These are phyloP conservation scores for Botrytis byssoidea DNA, from an alignment of 2,329 filamentous ascomycete genomes.

Conservation along the genomic window DNA sequence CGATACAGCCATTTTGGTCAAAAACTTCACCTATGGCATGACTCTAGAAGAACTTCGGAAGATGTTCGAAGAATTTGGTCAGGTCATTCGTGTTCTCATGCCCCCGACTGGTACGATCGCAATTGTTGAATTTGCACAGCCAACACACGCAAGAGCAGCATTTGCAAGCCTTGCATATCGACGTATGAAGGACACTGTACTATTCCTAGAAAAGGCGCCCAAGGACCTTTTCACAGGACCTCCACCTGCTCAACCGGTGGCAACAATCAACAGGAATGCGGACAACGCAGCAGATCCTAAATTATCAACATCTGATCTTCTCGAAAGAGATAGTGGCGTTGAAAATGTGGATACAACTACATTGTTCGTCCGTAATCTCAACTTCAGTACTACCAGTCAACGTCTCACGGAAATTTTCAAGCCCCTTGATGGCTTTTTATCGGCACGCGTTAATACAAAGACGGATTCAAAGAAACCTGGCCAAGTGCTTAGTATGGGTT, in stretches of 20 bases:
- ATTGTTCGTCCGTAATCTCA: constrained; percentile 89
- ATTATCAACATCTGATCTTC: constrained; percentile 65
- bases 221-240: constrained; percentile 66
- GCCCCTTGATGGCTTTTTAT: constrained; percentile 82
- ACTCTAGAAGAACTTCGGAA: constrained; percentile 53
- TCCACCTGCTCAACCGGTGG: constrained; percentile 25
- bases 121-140: constrained; percentile 81
- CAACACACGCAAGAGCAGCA: constrained; percentile 76
- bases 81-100: constrained; percentile 80
- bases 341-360: constrained; percentile 69
- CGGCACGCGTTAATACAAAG: constrained; percentile 89
- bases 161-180: constrained; percentile 85
- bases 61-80: constrained; percentile 62
- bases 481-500: constrained; percentile 92
- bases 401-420: constrained; percentile 75
- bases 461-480: constrained; percentile 86
- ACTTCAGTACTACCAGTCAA: constrained; percentile 81
- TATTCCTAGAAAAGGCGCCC: constrained; percentile 93
- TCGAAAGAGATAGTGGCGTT: constrained; percentile 54
- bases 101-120: constrained; percentile 91
- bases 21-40: constrained; percentile 81
- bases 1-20: constrained; percentile 84
- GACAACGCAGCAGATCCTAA: constrained; percentile 47
- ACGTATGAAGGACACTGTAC: constrained; percentile 83
- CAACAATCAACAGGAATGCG: constrained; percentile 25